Conservation (phyloP, 306 rosid species). For the Rosa rugosa region DNA sequence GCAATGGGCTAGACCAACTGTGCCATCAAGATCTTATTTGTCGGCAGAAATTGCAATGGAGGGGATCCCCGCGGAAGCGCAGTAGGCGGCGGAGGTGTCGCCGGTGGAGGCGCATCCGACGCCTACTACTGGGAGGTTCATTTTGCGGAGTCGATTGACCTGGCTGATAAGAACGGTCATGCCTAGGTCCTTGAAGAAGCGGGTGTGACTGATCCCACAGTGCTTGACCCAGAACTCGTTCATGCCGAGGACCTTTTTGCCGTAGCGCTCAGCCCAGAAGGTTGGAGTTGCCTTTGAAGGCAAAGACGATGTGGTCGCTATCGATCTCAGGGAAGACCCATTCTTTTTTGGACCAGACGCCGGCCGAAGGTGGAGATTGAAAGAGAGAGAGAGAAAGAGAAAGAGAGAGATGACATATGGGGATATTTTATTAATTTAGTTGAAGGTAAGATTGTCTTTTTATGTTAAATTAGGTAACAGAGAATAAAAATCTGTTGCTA, state of each 20-base stretch:
- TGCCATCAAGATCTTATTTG: constrained; percentile 62
- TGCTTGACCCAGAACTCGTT: constrained; percentile 83
- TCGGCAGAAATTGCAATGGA: constrained; percentile 68
- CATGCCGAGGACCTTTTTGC: constrained; percentile 71
- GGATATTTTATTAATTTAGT: too few relatives aligned
- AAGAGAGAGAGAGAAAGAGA: too few relatives aligned
- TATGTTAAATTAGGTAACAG: too few relatives aligned
- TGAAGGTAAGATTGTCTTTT: too few relatives aligned
- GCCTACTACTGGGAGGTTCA: constrained; percentile 65
- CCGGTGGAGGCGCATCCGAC: constrained; percentile 88
- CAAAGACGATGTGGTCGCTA: constrained; percentile 61
- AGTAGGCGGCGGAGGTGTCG: constrained; percentile 76
- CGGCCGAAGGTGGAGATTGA: too few relatives aligned
- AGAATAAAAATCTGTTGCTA: too few relatives aligned
- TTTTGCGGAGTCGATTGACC: constrained; percentile 65
- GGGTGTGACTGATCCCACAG: constrained; percentile 82
- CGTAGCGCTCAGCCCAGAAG: constrained; percentile 92
- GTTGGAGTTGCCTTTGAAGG: constrained; percentile 80
- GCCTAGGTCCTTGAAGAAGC: constrained; percentile 79
- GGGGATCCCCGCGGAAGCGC: constrained; percentile 73
- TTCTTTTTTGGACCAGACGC: constrained; percentile 87
- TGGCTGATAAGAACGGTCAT: constrained; percentile 89
- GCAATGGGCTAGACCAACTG: constrained; percentile 84
- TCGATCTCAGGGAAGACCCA: constrained; percentile 85
- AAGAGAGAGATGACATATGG: too few relatives aligned